A percentile compares a stretch with the other conserved stretches of the same genome.
These are phyloP conservation scores for Torulaspora franciscae DNA, from an alignment of 805 yeast species.

Conservation along the genomic window DNA sequence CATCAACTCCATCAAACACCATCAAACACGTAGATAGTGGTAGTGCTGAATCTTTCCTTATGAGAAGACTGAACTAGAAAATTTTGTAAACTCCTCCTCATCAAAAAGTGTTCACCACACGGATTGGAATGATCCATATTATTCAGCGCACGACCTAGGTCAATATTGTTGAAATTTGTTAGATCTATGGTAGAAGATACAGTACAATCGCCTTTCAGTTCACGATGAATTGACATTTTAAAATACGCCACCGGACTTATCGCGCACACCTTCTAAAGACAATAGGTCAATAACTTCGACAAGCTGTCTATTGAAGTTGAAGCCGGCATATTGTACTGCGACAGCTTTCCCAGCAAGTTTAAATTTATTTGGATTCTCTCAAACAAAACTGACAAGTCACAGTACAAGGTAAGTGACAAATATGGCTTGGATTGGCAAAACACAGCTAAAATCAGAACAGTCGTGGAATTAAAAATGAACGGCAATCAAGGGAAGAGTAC, in stretches of 20 bases:
- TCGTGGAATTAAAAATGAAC: constrained; percentile 19
- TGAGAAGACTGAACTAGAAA: constrained; percentile 5
- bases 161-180: constrained; percentile 12
- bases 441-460: constrained; percentile 17
- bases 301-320: constrained; percentile 18
- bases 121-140: constrained; percentile 8
- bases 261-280: constrained; percentile 12
- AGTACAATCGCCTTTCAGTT: not conserved
- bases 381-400: constrained; percentile 12
- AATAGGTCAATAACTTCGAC: constrained; percentile 20
- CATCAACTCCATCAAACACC: not conserved
- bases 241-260: constrained; percentile 5
- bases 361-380: constrained; percentile 16
- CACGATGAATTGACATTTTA: not conserved
- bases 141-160: constrained; percentile 13
- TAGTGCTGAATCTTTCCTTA: no score
- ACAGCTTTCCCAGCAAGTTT: constrained; percentile 15
- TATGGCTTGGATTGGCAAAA: constrained; percentile 15
- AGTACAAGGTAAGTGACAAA: constrained; percentile 5
- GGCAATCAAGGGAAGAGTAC: constrained; percentile 21
- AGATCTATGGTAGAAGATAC: constrained; percentile 2
- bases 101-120: constrained; percentile 6
- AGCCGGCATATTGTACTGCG: constrained; percentile 18
- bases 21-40: no score
- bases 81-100: constrained; percentile 14